These are phyloP conservation scores for Fusarium penzigii DNA, from an alignment of 2,329 filamentous ascomycete species.

Conservation along the genomic window DNA sequence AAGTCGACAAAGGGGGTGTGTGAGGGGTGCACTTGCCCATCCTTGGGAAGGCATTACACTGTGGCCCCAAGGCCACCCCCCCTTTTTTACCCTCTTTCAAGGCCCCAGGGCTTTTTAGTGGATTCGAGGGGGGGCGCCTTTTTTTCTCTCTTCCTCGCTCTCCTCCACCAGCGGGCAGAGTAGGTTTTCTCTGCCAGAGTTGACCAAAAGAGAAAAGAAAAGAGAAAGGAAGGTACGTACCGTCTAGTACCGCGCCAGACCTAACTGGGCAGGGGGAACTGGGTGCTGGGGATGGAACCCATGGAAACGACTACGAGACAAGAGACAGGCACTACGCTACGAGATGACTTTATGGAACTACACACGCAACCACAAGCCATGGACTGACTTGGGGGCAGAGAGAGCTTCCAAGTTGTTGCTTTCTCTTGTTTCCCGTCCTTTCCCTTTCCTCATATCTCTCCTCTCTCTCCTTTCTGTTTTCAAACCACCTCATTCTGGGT, in stretches of 20 bases:
- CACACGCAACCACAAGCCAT: conserved; percentile 33
- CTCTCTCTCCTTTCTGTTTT: background rate
- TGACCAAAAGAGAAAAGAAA: too few relatives aligned
- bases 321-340: conserved; percentile 24
- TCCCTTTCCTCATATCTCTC: conserved; percentile 10
- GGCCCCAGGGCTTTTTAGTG: background rate
- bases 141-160: background rate
- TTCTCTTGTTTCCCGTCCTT: conserved; percentile 16
- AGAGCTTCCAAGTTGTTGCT: conserved; percentile 18
- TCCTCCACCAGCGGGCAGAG: background rate
- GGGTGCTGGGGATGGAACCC: background rate
- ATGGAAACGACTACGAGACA: background rate
- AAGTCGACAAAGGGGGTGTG: background rate
- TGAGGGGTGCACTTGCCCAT: background rate
- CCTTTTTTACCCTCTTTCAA: too few relatives aligned
- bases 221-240: background rate
- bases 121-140: background rate
- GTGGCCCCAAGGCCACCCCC: too few relatives aligned
- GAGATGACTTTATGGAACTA: conserved; percentile 22
- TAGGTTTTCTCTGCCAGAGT: background rate
- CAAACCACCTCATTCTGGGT: conserved; percentile 5
- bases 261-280: background rate
- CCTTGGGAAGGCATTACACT: too few relatives aligned
- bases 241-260: too few relatives aligned
- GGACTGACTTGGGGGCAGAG: conserved; percentile 25